phyloP scores from a whole-genome alignment of 192 early-diverging fungal genomes.

The Coemansia sp. region DNA sequence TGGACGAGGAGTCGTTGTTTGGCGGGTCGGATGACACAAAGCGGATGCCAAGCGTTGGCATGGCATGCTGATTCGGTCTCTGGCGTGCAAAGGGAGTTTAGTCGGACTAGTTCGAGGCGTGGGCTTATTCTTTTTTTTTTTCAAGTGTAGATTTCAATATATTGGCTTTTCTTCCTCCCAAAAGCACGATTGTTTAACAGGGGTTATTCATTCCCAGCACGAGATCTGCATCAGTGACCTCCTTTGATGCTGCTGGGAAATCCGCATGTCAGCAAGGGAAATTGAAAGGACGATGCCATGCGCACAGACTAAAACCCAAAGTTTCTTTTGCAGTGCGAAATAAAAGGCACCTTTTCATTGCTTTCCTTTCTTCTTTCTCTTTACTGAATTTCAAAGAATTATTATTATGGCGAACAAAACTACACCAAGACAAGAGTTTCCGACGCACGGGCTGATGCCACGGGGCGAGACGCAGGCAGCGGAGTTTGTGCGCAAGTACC shows the following conservation, averaged over 20 bases:
- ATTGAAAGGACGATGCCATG: not conserved
- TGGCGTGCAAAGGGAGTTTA: not conserved
- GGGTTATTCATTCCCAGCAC: not conserved
- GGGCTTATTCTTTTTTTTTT: not conserved
- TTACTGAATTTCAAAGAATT: not conserved
- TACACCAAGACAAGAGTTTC: constrained; percentile 64
- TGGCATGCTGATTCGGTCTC: constrained; percentile 23
- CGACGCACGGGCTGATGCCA: constrained; percentile 64
- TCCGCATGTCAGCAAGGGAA: not conserved
- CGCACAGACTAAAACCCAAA: not conserved
- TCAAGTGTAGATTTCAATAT: not conserved
- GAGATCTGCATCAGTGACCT: not conserved
- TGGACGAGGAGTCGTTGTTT: constrained; percentile 40
- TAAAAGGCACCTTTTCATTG: not conserved
- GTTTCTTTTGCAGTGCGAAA: not conserved
- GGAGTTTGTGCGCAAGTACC: constrained; percentile 76
- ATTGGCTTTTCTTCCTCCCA: too few species aligned
- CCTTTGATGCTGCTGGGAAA: not conserved
- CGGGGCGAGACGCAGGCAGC: constrained; percentile 81
- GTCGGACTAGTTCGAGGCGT: too few species aligned
- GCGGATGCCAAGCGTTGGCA: constrained; percentile 17
- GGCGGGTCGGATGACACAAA: constrained; percentile 11
- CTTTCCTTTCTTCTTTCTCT: not conserved
- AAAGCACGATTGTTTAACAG: too few species aligned
- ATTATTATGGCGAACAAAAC: not conserved